A percentile compares a stretch with the other conserved stretches of the same genome.
phyloP scores from a whole-genome alignment of 108 stramenopile species.

The Cyclostephanos tholiformis region DNA sequence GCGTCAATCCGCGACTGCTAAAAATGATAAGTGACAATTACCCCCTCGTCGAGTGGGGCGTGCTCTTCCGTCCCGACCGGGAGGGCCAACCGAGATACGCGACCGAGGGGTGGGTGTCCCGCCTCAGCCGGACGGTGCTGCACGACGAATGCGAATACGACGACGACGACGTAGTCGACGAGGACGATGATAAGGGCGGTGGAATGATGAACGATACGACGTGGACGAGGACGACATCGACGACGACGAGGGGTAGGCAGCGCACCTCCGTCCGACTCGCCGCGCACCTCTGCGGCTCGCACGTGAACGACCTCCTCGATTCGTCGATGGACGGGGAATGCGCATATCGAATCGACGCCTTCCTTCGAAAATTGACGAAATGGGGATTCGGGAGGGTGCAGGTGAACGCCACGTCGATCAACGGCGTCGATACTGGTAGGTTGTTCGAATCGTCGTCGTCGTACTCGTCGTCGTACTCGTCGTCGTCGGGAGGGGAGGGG shows the following conservation, averaged over 20 bases:
- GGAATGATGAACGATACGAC: background rate
- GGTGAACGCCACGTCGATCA: constrained; percentile 94
- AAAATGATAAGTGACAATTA: constrained; percentile 59
- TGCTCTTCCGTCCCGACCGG: constrained; percentile 92
- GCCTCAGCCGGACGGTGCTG: constrained; percentile 20
- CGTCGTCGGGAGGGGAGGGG: constrained; percentile 58
- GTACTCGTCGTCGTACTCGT: no score
- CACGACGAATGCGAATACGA: constrained; percentile 10
- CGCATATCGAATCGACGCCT: constrained; percentile 55
- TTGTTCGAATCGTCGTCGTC: constrained; percentile 80
- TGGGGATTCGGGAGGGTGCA: constrained; percentile 90
- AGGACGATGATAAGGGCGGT: background rate
- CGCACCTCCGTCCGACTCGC: constrained; percentile 66
- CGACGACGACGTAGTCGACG: no score
- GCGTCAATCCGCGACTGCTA: constrained; percentile 79
- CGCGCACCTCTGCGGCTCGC: constrained; percentile 88
- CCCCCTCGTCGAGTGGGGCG: constrained; percentile 90
- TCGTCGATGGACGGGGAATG: constrained; percentile 13
- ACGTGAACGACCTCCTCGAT: constrained; percentile 85
- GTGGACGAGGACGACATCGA: no score
- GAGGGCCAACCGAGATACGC: constrained; percentile 90
- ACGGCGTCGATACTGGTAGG: constrained; percentile 83
- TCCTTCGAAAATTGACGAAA: constrained; percentile 53
- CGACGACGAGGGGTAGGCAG: background rate
- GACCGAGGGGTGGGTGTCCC: constrained; percentile 69